A percentile compares a stretch with the other conserved stretches of the same genome.
These are phyloP conservation scores for Madurella fahalii DNA, from an alignment of 2,329 filamentous ascomycete genomes.

Conservation along the genomic window DNA sequence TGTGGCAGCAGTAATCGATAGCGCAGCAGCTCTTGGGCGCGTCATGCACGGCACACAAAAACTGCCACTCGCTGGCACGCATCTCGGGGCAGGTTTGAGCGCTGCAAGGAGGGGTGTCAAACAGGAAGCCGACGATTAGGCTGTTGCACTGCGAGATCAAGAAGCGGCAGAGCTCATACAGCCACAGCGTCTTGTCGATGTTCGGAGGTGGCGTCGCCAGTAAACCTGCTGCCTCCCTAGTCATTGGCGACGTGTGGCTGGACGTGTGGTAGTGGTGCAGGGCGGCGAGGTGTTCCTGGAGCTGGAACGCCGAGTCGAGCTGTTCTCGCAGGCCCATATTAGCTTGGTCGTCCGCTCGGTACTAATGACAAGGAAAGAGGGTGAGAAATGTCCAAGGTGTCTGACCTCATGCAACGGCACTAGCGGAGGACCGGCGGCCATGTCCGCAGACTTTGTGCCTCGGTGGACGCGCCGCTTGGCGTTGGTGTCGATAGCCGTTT, in stretches of 20 bases:
- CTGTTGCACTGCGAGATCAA: constrained; percentile 92
- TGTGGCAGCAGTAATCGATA: constrained; percentile 99
- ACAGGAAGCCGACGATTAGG: constrained; percentile 87
- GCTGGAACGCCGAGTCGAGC: constrained; percentile 95
- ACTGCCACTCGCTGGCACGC: constrained; percentile 98
- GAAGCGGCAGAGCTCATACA: constrained; percentile 96
- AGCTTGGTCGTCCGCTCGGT: constrained; percentile 2
- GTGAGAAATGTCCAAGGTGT: background rate
- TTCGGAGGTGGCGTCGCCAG: constrained; percentile 77
- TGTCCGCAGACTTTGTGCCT: constrained; percentile 86
- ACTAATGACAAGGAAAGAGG: background rate
- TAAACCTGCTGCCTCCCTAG: constrained; percentile 66
- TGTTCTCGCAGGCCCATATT: constrained; percentile 36
- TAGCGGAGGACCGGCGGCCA: constrained; percentile 86
- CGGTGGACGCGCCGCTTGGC: constrained; percentile 83
- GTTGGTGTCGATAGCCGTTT: constrained; percentile 64
- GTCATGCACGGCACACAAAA: constrained; percentile 95
- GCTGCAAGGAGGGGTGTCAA: constrained; percentile 85
- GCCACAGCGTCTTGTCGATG: constrained; percentile 85
- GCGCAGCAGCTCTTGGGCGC: constrained; percentile 95
- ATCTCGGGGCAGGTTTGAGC: constrained; percentile 90
- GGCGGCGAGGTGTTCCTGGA: constrained; percentile 94
- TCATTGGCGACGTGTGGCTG: constrained; percentile 66
- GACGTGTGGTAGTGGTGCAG: constrained; percentile 78
- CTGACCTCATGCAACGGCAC: constrained; percentile 78